These are phyloP conservation scores for Neurospora sp. DNA, from an alignment of 495 filamentous ascomycete species.

Conservation along the genomic window DNA sequence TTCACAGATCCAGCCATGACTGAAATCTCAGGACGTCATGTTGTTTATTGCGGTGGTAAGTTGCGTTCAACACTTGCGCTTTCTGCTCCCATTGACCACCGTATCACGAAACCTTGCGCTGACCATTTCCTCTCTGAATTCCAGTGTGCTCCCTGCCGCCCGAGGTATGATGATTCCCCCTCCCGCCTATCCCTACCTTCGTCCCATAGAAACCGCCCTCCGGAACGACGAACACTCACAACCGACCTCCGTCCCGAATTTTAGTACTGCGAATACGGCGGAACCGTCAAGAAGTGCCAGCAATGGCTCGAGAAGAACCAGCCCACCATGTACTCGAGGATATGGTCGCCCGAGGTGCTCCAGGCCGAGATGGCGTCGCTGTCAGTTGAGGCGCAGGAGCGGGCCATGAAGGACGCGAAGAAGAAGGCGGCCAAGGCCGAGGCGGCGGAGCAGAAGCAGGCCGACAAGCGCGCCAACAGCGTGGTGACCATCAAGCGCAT, in stretches of 20 bases:
- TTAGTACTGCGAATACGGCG: constrained; percentile 97
- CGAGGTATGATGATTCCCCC: constrained; percentile 53
- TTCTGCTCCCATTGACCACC: constrained; percentile 8
- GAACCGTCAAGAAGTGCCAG: constrained; percentile 94
- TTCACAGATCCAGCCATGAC: constrained; percentile 14
- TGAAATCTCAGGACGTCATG: constrained; percentile 16
- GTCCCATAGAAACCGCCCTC: too few relatives aligned
- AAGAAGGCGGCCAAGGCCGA: constrained; percentile 87
- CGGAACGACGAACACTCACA: too few relatives aligned
- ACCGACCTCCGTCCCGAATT: neutral
- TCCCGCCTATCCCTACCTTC: too few relatives aligned
- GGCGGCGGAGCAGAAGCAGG: constrained; percentile 67
- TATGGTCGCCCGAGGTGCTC: constrained; percentile 84
- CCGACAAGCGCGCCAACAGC: constrained; percentile 62
- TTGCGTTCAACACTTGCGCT: constrained; percentile 11
- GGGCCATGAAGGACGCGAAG: constrained; percentile 83
- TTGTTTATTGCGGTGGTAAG: constrained; percentile 28
- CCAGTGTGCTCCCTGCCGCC: constrained; percentile 87
- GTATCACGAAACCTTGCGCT: constrained; percentile 4
- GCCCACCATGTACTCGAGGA: constrained; percentile 56
- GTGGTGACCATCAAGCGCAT: constrained; percentile 91
- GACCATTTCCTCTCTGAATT: neutral
- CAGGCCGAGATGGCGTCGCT: constrained; percentile 74
- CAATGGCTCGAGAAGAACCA: constrained; percentile 82
- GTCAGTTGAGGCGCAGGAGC: constrained; percentile 79